phyloP scores from a whole-genome alignment of 2,329 filamentous ascomycete genomes.

The Apiospora marii region DNA sequence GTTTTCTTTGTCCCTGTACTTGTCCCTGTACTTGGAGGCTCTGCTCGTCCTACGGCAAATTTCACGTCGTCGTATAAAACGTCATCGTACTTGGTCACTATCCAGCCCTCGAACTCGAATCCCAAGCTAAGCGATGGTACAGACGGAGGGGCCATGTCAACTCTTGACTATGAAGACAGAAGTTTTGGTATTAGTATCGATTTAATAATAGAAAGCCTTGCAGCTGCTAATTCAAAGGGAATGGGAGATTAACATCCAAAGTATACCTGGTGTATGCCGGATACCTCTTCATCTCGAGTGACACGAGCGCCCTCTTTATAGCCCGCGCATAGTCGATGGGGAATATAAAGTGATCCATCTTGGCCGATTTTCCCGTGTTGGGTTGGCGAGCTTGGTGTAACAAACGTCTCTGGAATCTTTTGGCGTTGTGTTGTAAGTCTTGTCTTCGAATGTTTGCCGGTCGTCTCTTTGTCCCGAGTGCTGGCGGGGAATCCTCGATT shows the following conservation, averaged over 20 bases:
- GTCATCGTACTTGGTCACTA: too few relatives aligned
- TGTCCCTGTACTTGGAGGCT: too few relatives aligned
- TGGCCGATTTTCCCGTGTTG: neutral
- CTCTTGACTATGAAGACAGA: too few relatives aligned
- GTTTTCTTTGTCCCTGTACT: too few relatives aligned
- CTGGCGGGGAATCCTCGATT: neutral
- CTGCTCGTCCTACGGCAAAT: too few relatives aligned
- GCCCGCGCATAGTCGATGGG: neutral
- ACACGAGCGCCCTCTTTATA: conserved; percentile 2
- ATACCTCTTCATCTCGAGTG: neutral
- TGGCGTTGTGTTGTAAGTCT: neutral
- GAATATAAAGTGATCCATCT: neutral
- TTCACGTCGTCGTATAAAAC: too few relatives aligned
- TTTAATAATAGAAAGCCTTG: too few relatives aligned
- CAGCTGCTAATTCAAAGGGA: too few relatives aligned
- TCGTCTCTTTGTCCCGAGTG: neutral
- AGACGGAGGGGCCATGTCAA: too few relatives aligned
- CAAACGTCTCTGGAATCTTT: neutral
- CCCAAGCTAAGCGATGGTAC: neutral
- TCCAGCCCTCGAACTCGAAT: neutral
- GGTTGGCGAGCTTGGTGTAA: neutral
- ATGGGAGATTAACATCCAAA: too few relatives aligned
- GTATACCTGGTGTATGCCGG: too few relatives aligned
- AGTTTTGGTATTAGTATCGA: neutral
- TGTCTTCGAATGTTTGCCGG: neutral